Percentiles rank a stretch among this genome's conserved stretches.
Conservation (phyloP, 768 basidiomycete species). For the Termitomyces sp. region DNA sequence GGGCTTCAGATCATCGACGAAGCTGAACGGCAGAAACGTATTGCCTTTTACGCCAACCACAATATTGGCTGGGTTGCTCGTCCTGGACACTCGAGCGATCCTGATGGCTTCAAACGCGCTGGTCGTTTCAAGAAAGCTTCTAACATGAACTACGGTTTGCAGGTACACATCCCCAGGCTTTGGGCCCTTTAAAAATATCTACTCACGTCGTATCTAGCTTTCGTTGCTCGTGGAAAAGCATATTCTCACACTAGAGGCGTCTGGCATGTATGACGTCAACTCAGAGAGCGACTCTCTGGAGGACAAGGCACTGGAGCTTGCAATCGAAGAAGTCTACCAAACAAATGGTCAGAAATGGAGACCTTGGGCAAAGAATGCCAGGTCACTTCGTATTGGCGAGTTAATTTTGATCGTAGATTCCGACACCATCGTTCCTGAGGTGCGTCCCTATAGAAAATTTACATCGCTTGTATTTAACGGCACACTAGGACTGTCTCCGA, state of each 20-base stretch:
- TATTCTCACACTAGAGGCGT: slow-evolving; percentile 44
- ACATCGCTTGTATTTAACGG: background rate
- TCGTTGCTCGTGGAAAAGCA: slow-evolving; percentile 63
- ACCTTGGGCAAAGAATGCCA: slow-evolving; percentile 78
- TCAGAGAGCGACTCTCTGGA: slow-evolving; percentile 53
- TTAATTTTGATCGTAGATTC: slow-evolving; percentile 83
- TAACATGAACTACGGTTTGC: slow-evolving; percentile 82
- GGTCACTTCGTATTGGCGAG: slow-evolving; percentile 73
- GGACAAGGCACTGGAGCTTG: slow-evolving; percentile 70
- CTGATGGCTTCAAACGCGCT: slow-evolving; percentile 75
- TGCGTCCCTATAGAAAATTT: slow-evolving; percentile 20
- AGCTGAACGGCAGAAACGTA: slow-evolving; percentile 63
- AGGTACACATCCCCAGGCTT: slow-evolving; percentile 26
- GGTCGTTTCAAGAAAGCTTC: slow-evolving; percentile 91
- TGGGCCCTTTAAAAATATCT: background rate
- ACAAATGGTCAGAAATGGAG: slow-evolving; percentile 58
- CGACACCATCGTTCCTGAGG: slow-evolving; percentile 77
- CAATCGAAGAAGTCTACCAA: slow-evolving; percentile 69
- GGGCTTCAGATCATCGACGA: slow-evolving; percentile 68
- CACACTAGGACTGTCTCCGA: slow-evolving; percentile 77
- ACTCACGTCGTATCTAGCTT: slow-evolving; percentile 37
- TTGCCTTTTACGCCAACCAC: slow-evolving; percentile 72
- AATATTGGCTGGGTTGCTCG: slow-evolving; percentile 85
- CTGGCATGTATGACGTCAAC: slow-evolving; percentile 32
- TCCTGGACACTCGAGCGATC: slow-evolving; percentile 59